Conservation (phyloP, 805 yeast species). For the Sugiyamaella marilandica region DNA sequence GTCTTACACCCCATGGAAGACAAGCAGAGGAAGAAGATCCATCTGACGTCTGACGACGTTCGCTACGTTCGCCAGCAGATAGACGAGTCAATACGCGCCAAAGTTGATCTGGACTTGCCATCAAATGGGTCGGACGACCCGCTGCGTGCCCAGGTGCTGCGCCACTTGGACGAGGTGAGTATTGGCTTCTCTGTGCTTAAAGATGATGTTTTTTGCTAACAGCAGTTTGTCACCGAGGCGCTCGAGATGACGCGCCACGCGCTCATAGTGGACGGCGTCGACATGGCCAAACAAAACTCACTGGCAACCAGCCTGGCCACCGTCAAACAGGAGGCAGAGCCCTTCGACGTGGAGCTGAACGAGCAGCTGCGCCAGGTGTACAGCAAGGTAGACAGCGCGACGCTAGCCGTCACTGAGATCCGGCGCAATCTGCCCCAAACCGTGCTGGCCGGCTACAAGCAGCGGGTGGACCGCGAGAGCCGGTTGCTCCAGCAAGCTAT, state of each 20-base stretch:
- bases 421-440: conserved; percentile 38
- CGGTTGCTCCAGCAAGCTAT: not conserved
- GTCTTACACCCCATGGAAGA: conserved; percentile 7
- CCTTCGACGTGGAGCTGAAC: conserved; percentile 63
- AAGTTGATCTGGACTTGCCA: conserved; percentile 48
- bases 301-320: conserved; percentile 24
- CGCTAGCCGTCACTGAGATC: conserved; percentile 51
- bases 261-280: conserved; percentile 54
- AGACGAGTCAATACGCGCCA: conserved; percentile 38
- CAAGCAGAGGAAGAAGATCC: conserved; percentile 29
- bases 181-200: not conserved
- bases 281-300: conserved; percentile 30
- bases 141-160: conserved; percentile 41
- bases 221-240: conserved; percentile 41
- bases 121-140: conserved; percentile 38
- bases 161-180: conserved; percentile 22
- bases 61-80: conserved; percentile 45
- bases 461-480: conserved; percentile 11
- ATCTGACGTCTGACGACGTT: conserved; percentile 50
- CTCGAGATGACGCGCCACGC: conserved; percentile 56
- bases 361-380: conserved; percentile 53
- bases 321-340: conserved; percentile 46
- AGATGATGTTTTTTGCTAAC: not conserved
- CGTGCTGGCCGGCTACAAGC: conserved; percentile 32
- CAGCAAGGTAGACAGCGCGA: conserved; percentile 56